A percentile compares a stretch with the other conserved stretches of the same genome.
phyloP scores from a whole-genome alignment of 352 stramenopile genomes.

The Paralagenidium karlingii region DNA sequence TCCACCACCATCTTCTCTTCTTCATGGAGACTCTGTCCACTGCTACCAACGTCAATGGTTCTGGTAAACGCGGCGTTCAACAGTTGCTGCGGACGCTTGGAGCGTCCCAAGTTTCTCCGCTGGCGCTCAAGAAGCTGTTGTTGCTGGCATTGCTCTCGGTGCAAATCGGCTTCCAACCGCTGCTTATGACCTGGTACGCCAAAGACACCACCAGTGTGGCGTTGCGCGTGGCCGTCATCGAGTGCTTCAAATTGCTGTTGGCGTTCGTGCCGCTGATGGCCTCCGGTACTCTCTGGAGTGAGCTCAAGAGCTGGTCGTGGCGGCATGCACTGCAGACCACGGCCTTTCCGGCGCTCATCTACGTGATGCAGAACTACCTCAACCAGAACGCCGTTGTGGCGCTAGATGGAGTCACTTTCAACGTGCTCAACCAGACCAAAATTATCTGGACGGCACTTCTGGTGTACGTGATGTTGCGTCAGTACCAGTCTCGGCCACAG shows the following conservation, averaged over 20 bases:
- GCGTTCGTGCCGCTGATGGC: conserved; percentile 43
- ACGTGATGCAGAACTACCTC: conserved; percentile 73
- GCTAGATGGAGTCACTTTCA: conserved; percentile 74
- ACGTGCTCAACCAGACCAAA: conserved; percentile 82
- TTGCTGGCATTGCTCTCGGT: conserved; percentile 52
- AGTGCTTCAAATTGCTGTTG: conserved; percentile 57
- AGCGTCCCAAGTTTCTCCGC: too few relatives aligned
- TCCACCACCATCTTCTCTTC: too few relatives aligned
- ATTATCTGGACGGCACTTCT: conserved; percentile 79
- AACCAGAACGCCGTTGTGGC: conserved; percentile 67
- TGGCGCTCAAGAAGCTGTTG: conserved; percentile 30
- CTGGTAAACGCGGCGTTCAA: too few relatives aligned
- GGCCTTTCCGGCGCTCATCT: conserved; percentile 58
- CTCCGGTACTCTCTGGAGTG: conserved; percentile 22
- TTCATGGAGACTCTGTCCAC: too few relatives aligned
- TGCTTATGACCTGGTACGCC: conserved; percentile 69
- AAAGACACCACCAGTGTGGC: conserved; percentile 37
- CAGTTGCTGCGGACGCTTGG: too few relatives aligned
- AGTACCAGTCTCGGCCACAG: conserved; percentile 55
- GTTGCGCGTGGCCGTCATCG: conserved; percentile 64
- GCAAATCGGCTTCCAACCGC: conserved; percentile 64
- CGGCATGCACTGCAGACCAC: conserved; percentile 46
- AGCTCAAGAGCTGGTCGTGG: conserved; percentile 58
- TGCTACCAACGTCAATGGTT: too few relatives aligned
- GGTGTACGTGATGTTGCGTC: conserved; percentile 65